These are phyloP conservation scores for Protea cynaroides DNA, from an alignment of 164 flowering plant species.

Conservation along the genomic window DNA sequence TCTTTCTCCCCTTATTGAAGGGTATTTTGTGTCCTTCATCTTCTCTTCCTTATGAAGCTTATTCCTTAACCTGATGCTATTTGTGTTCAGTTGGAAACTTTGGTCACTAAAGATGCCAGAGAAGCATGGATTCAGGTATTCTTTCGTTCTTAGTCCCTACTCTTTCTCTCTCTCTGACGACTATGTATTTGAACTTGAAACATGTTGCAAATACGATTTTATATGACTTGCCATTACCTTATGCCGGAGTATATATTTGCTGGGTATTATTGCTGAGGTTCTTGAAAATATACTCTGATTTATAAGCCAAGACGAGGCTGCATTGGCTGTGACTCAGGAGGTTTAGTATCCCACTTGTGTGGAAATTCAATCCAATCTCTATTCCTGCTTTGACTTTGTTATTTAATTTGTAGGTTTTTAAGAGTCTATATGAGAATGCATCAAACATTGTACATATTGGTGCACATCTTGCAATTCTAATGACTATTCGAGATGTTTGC, in stretches of 20 bases:
- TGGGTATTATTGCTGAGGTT: slow-evolving; percentile 78
- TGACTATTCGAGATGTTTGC: slow-evolving; percentile 91
- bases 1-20: no score
- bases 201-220: background rate
- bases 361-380: background rate
- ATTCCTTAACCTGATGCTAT: background rate
- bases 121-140: slow-evolving; percentile 86
- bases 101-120: slow-evolving; percentile 46
- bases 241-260: background rate
- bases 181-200: background rate
- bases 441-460: slow-evolving; percentile 54
- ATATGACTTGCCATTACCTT: background rate
- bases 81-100: slow-evolving; percentile 60
- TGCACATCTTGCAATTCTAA: slow-evolving; percentile 76
- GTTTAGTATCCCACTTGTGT: slow-evolving; percentile 27
- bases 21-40: no score
- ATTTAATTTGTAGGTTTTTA: slow-evolving; percentile 57
- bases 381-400: background rate
- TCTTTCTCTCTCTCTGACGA: no score
- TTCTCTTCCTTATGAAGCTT: background rate
- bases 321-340: slow-evolving; percentile 94
- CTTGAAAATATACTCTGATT: slow-evolving; percentile 83
- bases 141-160: no score
- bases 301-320: slow-evolving; percentile 89
- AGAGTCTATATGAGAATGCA: slow-evolving; percentile 73